Conservation (phyloP, 768 basidiomycete species). For the Jaapia argillacea region DNA sequence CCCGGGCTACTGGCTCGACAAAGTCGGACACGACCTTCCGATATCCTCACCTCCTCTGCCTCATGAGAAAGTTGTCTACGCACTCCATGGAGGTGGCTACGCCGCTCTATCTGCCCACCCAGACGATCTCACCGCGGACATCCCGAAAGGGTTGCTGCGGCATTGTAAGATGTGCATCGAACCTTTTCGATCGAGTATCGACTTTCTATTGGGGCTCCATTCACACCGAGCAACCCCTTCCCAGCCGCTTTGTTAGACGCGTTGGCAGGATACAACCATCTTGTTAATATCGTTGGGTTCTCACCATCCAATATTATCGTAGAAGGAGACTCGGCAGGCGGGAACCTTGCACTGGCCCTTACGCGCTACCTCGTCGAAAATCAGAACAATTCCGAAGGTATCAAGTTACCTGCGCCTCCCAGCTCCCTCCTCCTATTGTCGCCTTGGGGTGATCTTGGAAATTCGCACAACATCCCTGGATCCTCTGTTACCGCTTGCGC, state of each 20-base stretch:
- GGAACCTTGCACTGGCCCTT: too few species aligned
- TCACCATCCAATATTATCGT: too few species aligned
- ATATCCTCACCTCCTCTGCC: constrained; percentile 28
- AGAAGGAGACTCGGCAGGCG: too few species aligned
- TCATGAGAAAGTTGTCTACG: constrained; percentile 49
- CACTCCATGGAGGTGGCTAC: constrained; percentile 53
- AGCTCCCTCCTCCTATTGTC: constrained; percentile 42
- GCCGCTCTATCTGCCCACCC: constrained; percentile 43
- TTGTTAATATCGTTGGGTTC: constrained; percentile 30
- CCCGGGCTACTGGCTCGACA: constrained; percentile 50
- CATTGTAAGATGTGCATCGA: constrained; percentile 33
- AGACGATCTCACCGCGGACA: constrained; percentile 31
- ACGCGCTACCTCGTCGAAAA: too few species aligned
- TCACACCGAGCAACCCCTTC: constrained; percentile 44
- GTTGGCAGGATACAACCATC: constrained; percentile 39
- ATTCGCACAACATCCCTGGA: constrained; percentile 26
- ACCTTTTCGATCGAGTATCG: constrained; percentile 66
- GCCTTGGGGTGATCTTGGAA: constrained; percentile 44
- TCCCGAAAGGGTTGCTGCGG: constrained; percentile 38
- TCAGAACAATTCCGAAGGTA: too few species aligned
- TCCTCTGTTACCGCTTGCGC: constrained; percentile 26
- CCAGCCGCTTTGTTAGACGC: constrained; percentile 59
- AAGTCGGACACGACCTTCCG: constrained; percentile 24
- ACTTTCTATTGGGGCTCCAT: constrained; percentile 37
- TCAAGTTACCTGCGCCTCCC: constrained; percentile 24